A percentile compares a stretch with the other conserved stretches of the same genome.
Evolutionary conservation across 176 grass and related monocot species (phyloP).

Genomic region (Zoysia japonica): DNA sequence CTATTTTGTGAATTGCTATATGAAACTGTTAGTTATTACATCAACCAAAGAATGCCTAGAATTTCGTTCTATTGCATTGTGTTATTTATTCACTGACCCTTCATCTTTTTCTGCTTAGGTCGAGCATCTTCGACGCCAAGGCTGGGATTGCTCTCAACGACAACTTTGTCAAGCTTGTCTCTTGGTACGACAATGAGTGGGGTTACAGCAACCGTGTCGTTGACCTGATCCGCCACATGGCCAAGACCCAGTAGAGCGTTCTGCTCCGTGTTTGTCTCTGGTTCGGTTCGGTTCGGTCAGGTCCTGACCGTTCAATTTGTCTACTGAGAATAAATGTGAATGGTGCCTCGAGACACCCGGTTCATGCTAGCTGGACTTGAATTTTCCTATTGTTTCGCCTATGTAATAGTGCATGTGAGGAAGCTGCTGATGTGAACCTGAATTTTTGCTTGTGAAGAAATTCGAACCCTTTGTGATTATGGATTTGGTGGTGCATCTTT

Average conservation of each 20-base stretch:
- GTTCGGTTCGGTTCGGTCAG: neutral
- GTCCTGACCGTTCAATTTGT: constrained; percentile 15
- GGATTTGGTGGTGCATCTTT: no score
- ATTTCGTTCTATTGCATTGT: neutral
- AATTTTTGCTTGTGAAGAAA: no score
- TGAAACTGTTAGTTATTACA: neutral
- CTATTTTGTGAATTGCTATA: neutral
- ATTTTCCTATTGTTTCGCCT: constrained; percentile 35
- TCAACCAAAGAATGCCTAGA: no score
- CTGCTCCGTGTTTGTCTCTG: neutral
- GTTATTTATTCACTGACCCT: neutral
- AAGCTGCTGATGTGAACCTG: neutral
- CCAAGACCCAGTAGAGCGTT: constrained; percentile 45
- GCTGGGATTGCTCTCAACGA: constrained; percentile 84
- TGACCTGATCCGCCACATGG: constrained; percentile 81
- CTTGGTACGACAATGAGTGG: constrained; percentile 92
- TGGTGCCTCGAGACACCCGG: constrained; percentile 1
- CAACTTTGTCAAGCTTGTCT: constrained; percentile 65
- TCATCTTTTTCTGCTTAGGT: constrained; percentile 33
- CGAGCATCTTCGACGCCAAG: constrained; percentile 89
- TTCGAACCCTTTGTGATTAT: no score
- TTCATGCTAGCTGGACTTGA: constrained; percentile 36
- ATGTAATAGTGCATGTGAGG: constrained; percentile 12
- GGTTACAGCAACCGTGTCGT: constrained; percentile 85
- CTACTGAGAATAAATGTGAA: constrained; percentile 61